phyloP scores from a whole-genome alignment of 2,329 filamentous ascomycete species.

The Zasmidium cellare region DNA sequence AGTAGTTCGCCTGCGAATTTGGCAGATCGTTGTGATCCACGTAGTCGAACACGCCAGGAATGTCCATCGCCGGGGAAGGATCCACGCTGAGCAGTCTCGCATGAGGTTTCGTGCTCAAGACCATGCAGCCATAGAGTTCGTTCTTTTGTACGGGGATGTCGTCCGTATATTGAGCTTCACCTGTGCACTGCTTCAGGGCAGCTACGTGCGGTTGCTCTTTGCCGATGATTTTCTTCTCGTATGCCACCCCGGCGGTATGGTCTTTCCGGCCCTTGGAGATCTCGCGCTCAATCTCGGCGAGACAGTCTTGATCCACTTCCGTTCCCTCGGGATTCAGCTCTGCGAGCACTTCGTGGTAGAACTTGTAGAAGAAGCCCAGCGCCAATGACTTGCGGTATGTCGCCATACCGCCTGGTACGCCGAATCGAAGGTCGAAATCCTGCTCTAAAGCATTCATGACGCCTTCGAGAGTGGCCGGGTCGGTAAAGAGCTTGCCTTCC shows the following conservation, averaged over 20 bases:
- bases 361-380: slow-evolving; percentile 93
- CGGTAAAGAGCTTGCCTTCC: slow-evolving; percentile 74
- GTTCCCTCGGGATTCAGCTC: slow-evolving; percentile 53
- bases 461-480: slow-evolving; percentile 81
- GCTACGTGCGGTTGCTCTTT: slow-evolving; percentile 86
- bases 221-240: slow-evolving; percentile 79
- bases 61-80: slow-evolving; percentile 70
- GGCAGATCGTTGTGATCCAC: slow-evolving; percentile 83
- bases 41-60: slow-evolving; percentile 82
- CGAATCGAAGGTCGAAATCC: slow-evolving; percentile 86
- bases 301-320: slow-evolving; percentile 69
- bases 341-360: slow-evolving; percentile 84
- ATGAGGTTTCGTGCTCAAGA: slow-evolving; percentile 84
- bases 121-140: slow-evolving; percentile 83
- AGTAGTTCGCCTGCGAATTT: slow-evolving; percentile 78
- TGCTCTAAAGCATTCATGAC: slow-evolving; percentile 84
- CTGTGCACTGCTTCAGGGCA: slow-evolving; percentile 88
- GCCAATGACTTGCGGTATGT: slow-evolving; percentile 91
- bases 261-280: slow-evolving; percentile 83
- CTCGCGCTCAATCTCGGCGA: slow-evolving; percentile 80
- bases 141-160: slow-evolving; percentile 87
- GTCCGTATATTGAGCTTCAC: slow-evolving; percentile 94
- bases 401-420: slow-evolving; percentile 95
- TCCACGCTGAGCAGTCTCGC: slow-evolving; percentile 82
- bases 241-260: slow-evolving; percentile 69